Percentiles rank a stretch among this genome's conserved stretches.
phyloP scores from a whole-genome alignment of 208 protist genomes.

The Leishmania mexicana region DNA sequence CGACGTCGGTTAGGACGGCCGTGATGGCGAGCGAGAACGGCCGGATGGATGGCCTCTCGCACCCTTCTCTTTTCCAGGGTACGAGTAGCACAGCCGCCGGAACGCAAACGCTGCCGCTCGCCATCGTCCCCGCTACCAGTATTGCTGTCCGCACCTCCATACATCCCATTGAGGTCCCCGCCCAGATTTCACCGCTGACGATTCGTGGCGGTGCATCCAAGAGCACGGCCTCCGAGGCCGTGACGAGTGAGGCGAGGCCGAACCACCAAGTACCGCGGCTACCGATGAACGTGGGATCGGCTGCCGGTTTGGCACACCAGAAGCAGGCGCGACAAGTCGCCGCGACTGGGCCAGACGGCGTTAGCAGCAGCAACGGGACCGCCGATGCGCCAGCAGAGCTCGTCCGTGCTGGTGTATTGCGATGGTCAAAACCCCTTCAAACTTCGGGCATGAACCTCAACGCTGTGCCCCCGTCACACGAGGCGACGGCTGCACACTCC shows the following conservation, averaged over 20 bases:
- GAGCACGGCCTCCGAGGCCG: neutral
- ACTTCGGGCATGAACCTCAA: too few species aligned
- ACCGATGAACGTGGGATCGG: too few species aligned
- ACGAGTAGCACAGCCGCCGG: neutral
- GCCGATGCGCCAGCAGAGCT: neutral
- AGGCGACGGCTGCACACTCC: too few species aligned
- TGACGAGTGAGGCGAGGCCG: too few species aligned
- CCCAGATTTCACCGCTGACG: neutral
- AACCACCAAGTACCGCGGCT: too few species aligned
- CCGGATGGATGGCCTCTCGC: neutral
- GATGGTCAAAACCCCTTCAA: constrained; percentile 2
- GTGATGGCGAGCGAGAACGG: neutral
- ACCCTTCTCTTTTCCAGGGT: neutral
- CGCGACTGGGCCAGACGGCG: neutral
- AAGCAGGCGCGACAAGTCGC: too few species aligned
- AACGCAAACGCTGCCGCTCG: neutral
- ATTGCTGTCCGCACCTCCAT: neutral
- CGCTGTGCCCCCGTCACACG: too few species aligned
- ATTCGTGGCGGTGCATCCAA: neutral
- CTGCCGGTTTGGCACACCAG: too few species aligned
- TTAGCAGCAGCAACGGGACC: neutral
- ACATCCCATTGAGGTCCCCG: neutral
- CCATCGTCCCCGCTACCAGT: neutral
- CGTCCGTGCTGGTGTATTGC: neutral
- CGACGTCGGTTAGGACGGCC: neutral